Evolutionary conservation across 2,329 filamentous ascomycete species (phyloP).

Genomic region (Neofusicoccum kwambonambiense): DNA sequence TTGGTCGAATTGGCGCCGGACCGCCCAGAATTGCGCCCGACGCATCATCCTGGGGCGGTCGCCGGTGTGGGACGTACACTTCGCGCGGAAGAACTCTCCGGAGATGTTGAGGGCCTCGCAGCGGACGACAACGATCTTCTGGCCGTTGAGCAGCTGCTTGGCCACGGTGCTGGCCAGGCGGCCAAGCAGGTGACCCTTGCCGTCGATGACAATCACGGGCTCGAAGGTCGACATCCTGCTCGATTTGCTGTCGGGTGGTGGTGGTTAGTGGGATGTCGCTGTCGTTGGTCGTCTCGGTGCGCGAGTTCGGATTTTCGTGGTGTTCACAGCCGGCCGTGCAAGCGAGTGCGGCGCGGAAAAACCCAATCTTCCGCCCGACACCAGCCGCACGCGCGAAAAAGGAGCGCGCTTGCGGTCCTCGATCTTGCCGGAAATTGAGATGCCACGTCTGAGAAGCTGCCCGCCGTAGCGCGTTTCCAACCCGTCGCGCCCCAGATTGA

Average conservation of each 20-base stretch:
- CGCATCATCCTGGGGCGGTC: neutral
- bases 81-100: constrained; percentile 99
- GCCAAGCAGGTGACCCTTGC: constrained; percentile 99
- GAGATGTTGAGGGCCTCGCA: constrained; percentile 99
- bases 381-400: constrained; percentile 7
- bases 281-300: constrained; percentile 19
- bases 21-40: neutral
- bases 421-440: neutral
- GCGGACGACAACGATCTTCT: constrained; percentile 99
- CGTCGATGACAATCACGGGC: constrained; percentile 90
- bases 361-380: neutral
- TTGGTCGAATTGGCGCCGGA: constrained; percentile 14
- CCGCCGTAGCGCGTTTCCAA: neutral
- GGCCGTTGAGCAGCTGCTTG: constrained; percentile 97
- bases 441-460: neutral
- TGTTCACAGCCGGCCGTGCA: constrained; percentile 11
- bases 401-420: constrained; percentile 1
- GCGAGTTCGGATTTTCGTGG: constrained; percentile 16
- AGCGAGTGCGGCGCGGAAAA: constrained; percentile 10
- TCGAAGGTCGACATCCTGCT: constrained; percentile 65
- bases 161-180: constrained; percentile 96
- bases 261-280: constrained; percentile 20
- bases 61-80: constrained; percentile 73
- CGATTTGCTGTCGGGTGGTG: constrained; percentile 20
- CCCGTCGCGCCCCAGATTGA: neutral